Evolutionary conservation across 2,329 filamentous ascomycete genomes (phyloP).

Genomic region (Claviceps sp.): DNA sequence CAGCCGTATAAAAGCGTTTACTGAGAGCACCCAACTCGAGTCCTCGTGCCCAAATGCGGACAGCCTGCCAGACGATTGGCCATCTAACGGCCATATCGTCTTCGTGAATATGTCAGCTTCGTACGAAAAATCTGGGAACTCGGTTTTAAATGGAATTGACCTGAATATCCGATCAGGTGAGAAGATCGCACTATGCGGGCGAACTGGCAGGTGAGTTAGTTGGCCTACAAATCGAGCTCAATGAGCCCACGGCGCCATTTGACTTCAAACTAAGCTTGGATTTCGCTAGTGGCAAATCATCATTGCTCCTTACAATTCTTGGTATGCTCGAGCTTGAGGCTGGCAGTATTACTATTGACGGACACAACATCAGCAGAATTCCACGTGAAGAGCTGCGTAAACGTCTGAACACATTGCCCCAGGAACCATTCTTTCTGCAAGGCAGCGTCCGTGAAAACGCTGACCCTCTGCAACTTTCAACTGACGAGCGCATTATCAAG

Average conservation of each 20-base stretch:
- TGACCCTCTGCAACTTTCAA: conserved; percentile 25
- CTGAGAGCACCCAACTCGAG: conserved; percentile 12
- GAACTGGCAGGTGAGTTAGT: conserved; percentile 20
- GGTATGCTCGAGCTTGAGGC: conserved; percentile 30
- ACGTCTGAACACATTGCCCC: conserved; percentile 30
- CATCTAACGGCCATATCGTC: conserved; percentile 12
- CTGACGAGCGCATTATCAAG: conserved; percentile 27
- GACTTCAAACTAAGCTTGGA: not conserved
- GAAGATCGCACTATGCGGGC: conserved; percentile 30
- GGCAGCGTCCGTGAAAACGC: conserved; percentile 36
- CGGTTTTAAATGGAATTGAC: conserved; percentile 16
- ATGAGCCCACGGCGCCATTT: not conserved
- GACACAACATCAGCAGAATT: conserved; percentile 20
- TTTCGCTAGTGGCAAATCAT: conserved; percentile 17
- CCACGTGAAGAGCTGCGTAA: conserved; percentile 12
- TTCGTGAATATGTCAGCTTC: conserved; percentile 17
- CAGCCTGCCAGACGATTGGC: conserved; percentile 13
- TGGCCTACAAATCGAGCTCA: not conserved
- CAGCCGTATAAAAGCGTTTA: conserved; percentile 15
- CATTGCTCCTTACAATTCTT: conserved; percentile 29
- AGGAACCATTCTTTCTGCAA: conserved; percentile 36
- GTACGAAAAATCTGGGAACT: conserved; percentile 12
- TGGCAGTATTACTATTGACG: conserved; percentile 31
- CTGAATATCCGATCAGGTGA: conserved; percentile 19
- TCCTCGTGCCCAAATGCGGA: conserved; percentile 9